Evolutionary conservation across 164 flowering plant genomes (phyloP), one percentile per base, ranked within the genome.

Genomic region (Malania oleifera): DNA sequence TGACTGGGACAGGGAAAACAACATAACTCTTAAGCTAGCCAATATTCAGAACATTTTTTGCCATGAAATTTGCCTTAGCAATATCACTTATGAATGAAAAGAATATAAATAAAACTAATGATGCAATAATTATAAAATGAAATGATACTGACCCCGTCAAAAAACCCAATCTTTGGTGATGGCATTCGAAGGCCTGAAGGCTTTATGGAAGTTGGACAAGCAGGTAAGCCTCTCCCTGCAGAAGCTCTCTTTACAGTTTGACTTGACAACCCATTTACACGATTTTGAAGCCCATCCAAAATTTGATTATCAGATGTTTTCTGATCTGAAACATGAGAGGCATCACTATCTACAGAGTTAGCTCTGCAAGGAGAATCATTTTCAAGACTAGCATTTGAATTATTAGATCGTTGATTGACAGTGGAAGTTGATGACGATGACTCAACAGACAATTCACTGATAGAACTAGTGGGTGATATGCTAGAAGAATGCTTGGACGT

Each of bases 121-220:
- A 46, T 46, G 50, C 50, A 27, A 52, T 8, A 40, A 7, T 11
- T 28, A 52, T 2, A 25, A 47, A 50, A 34, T 14, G 0, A 54
- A 34, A 54, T n/a, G 17, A 50, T 7, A 81, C 91, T 80, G 8
- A 84, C 95, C 86, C 84, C 95, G 70, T 93, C 99, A 75, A 93
- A 93, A 70, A 82, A 93, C 23, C 96, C 99, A 63, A 85, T 80
- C 68, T 91, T 91, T 12, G 96, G 95, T 26, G 97, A 88, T 57
- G 97, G 97, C 83, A 83, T 62, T 57, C 96, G 77, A 29, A 95
- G 84, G 31, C 97, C 95, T 2, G 99, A 72, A 22, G 93, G 95
- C 70, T 78, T 86, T 34, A 60, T 43, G 10, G 78, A 61, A 63
- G 68, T 61, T 46, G 74, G 72, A 55, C 41, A 62, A 58, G 75